A percentile compares a stretch with the other conserved stretches of the same genome.
These are phyloP conservation scores for Carex pumila DNA, from an alignment of 176 grass and related monocot species.

Conservation along the genomic window DNA sequence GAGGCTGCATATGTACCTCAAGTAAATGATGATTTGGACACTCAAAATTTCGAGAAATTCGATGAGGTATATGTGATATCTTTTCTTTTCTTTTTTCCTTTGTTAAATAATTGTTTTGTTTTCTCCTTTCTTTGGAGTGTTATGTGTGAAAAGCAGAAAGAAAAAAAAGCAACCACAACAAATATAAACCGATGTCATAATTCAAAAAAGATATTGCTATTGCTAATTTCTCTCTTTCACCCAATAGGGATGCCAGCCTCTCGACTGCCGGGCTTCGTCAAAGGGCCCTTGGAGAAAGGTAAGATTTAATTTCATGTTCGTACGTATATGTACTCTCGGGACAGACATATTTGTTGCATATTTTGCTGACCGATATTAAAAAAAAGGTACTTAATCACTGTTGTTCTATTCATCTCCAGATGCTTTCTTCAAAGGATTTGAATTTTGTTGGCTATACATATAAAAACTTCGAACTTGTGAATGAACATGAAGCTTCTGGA, in stretches of 20 bases:
- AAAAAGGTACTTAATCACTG: neutral
- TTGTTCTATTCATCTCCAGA: conserved; percentile 33
- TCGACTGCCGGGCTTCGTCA: conserved; percentile 50
- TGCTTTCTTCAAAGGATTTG: conserved; percentile 97
- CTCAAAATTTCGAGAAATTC: conserved; percentile 97
- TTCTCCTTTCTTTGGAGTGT: neutral
- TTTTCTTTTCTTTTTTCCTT: neutral
- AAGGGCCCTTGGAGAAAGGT: conserved; percentile 99
- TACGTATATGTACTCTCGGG: neutral
- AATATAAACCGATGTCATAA: neutral
- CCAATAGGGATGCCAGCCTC: conserved; percentile 33
- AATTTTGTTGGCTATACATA: conserved; percentile 99
- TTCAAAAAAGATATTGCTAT: conserved; percentile 3
- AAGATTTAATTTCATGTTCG: neutral
- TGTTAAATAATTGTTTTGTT: conserved; percentile 8
- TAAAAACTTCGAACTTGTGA: conserved; percentile 98
- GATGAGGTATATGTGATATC: conserved; percentile 55
- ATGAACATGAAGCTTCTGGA: conserved; percentile 70
- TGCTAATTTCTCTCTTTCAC: neutral
- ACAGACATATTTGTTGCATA: neutral
- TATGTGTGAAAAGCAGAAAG: neutral
- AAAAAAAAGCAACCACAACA: neutral
- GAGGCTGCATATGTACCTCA: conserved; percentile 90
- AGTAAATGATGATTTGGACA: conserved; percentile 92
- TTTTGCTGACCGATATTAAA: neutral